Evolutionary conservation across 202 grass and related monocot species (phyloP), one percentile per base, ranked within the genome.

Genomic region (Bolboschoenoplectus hybrid): DNA sequence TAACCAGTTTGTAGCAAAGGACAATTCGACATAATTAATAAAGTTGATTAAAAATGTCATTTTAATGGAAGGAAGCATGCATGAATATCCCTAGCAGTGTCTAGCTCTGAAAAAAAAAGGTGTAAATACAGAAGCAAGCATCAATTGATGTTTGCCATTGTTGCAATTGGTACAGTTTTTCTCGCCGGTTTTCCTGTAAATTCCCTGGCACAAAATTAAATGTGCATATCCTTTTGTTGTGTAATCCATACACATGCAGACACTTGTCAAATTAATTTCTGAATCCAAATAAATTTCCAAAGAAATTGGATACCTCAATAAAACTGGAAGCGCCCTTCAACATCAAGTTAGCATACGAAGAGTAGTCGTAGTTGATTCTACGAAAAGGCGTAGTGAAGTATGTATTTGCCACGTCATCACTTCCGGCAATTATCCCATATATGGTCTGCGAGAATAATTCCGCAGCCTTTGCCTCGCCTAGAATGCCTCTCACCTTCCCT

Each of bases 361-460:
- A 77, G 68, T 89, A 79, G 70, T 93, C 87, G 67, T 95, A 95
- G 12, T 40, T 1, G n/a, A 51, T 67, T 14, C 12, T 64, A 0
- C 92, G 71, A 0, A 92, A 88, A 2, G 77, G 83, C 51, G 91
- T 11, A 0, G 78, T 85, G 89, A 95, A 97, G 87, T 97, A 97
- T 47, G 92, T 97, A 87, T 97, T 97, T 65, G 94, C 92, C 12
- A 97, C 83, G 81, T 97, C 95, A 82, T 97, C 91, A 86, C 92
- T 95, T 57, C 92, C 92, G 1, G 92, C 95, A 81, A 92, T 92
- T n/a, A 97, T 43, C 11, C 86, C 91, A 72, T 87, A 97, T 12
- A 97, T 3, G 57, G 91, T 93, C n/a, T 5, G 2, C 0, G 73
- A 66, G 1, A 92, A 73, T 13, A 95, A 88, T 0, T 81, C 19